These are phyloP conservation scores for Solanum paucissectum DNA, from an alignment of 257 asterid genomes.

Conservation along the genomic window DNA sequence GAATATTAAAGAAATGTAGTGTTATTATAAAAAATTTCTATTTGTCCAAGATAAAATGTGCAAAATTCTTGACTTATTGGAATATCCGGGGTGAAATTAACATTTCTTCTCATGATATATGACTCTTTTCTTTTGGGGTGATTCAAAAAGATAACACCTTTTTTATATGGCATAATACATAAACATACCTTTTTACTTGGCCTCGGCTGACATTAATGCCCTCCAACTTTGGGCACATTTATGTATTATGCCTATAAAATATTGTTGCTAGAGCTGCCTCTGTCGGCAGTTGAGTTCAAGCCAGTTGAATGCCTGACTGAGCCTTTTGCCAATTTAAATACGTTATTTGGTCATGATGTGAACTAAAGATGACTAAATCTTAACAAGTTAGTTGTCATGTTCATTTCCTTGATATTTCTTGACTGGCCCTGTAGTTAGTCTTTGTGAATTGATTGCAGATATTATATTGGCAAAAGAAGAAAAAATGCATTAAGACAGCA, in stretches of 20 bases:
- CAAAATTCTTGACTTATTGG: too few species aligned
- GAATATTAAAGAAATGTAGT: too few species aligned
- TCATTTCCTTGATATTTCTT: background rate
- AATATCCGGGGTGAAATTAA: too few species aligned
- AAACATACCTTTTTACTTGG: background rate
- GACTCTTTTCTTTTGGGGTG: background rate
- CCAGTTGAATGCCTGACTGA: background rate
- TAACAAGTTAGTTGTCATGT: background rate
- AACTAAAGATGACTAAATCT: background rate
- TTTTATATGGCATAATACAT: background rate
- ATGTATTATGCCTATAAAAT: background rate
- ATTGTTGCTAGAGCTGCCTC: background rate
- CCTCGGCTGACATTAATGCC: background rate
- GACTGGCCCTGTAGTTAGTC: background rate
- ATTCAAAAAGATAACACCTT: constrained; percentile 28
- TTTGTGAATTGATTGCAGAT: background rate
- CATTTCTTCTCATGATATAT: background rate
- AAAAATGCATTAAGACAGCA: background rate
- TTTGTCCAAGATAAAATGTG: too few species aligned
- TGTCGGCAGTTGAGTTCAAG: background rate
- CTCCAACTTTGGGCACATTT: background rate
- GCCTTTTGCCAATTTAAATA: constrained; percentile 34
- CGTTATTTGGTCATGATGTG: too few species aligned
- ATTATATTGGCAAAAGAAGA: background rate
- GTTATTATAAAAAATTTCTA: background rate